Percentiles rank a stretch among this genome's conserved stretches.
phyloP scores from a whole-genome alignment of 2,329 filamentous ascomycete species.

The Pseudogymnoascus sp. region DNA sequence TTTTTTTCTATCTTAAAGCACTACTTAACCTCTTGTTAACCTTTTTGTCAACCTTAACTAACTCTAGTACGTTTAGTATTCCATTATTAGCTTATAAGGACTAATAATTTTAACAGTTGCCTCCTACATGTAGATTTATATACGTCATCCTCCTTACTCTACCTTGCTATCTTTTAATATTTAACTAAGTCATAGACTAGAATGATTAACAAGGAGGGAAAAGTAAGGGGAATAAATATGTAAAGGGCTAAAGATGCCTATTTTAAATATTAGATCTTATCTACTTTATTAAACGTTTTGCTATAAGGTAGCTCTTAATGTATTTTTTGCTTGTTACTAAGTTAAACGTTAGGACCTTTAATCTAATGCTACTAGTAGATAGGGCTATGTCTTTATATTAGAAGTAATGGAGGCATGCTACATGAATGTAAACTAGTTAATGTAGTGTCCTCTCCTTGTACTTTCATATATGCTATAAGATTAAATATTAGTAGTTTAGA shows the following conservation, averaged over 20 bases:
- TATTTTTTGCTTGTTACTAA: neutral
- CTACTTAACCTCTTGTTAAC: neutral
- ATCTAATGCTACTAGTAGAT: too few species aligned
- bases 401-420: too few species aligned
- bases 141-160: neutral
- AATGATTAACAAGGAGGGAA: neutral
- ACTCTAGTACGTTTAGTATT: neutral
- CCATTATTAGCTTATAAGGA: neutral
- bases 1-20: neutral
- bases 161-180: neutral
- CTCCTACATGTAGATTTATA: neutral
- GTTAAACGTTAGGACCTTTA: neutral
- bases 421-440: too few species aligned
- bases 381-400: too few species aligned
- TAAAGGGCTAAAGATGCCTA: neutral
- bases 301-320: neutral
- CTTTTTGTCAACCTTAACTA: neutral
- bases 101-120: neutral
- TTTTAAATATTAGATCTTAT: neutral
- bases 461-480: neutral
- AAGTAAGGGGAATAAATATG: neutral
- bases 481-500: neutral
- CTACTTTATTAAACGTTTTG: neutral
- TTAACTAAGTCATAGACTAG: neutral
- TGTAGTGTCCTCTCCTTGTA: too few species aligned